Conservation (phyloP, 768 basidiomycete genomes). For the Lactarius hengduanensis region DNA sequence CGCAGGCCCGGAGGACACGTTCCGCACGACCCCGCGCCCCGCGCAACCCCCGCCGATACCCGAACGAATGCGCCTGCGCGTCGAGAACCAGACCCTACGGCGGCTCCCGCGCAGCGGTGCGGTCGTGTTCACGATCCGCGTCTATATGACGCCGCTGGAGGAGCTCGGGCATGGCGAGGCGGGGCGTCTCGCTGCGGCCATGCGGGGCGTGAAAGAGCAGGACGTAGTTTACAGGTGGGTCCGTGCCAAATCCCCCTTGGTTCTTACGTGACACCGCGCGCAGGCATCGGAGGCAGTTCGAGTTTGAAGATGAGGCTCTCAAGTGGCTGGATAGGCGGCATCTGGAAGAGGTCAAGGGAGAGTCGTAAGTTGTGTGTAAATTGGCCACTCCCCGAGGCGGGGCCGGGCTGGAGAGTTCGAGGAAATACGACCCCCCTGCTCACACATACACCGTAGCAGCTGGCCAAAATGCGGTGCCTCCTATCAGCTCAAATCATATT, state of each 20-base stretch:
- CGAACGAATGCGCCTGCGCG: slow-evolving; percentile 51
- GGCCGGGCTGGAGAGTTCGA: not conserved
- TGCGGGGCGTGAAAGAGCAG: slow-evolving; percentile 59
- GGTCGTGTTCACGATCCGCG: slow-evolving; percentile 64
- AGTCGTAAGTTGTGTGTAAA: not conserved
- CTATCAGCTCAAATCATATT: not conserved
- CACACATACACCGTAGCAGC: not conserved
- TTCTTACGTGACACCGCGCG: not conserved
- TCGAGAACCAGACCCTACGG: slow-evolving; percentile 60
- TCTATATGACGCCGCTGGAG: slow-evolving; percentile 54
- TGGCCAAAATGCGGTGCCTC: not conserved
- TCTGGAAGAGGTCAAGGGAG: slow-evolving; percentile 34
- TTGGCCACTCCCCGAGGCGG: not conserved
- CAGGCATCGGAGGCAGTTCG: slow-evolving; percentile 39
- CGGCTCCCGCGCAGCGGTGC: slow-evolving; percentile 58
- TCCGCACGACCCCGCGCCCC: slow-evolving; percentile 22
- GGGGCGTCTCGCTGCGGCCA: slow-evolving; percentile 55
- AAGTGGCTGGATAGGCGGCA: slow-evolving; percentile 41
- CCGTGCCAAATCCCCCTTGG: not conserved
- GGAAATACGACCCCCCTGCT: not conserved
- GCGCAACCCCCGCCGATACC: slow-evolving; percentile 29
- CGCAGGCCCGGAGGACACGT: slow-evolving; percentile 53
- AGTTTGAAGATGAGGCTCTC: slow-evolving; percentile 38
- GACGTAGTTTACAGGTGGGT: slow-evolving; percentile 47
- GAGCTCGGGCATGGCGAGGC: slow-evolving; percentile 51